These are phyloP conservation scores for Gymnopilus junonius DNA, from an alignment of 768 basidiomycete species.

Conservation along the genomic window DNA sequence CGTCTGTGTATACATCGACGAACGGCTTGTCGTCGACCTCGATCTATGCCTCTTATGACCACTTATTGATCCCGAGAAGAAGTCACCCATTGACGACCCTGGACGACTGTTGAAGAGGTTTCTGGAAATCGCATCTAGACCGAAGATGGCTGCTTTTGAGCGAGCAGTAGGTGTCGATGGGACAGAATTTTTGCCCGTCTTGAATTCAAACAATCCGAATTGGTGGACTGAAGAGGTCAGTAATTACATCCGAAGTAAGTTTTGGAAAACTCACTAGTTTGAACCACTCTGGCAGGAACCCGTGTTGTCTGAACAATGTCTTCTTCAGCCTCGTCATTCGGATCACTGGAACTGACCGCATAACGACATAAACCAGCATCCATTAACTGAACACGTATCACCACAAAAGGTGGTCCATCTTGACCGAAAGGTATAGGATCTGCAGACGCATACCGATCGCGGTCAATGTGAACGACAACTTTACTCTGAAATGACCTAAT, in stretches of 20 bases:
- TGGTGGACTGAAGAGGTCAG: constrained; percentile 66
- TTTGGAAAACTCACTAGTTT: constrained; percentile 69
- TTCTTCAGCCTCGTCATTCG: constrained; percentile 75
- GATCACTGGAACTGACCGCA: constrained; percentile 75
- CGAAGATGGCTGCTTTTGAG: constrained; percentile 86
- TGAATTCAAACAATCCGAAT: constrained; percentile 88
- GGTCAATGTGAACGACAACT: constrained; percentile 88
- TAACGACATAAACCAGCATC: constrained; percentile 83
- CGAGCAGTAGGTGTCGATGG: constrained; percentile 86
- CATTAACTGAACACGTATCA: constrained; percentile 83
- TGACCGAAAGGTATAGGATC: constrained; percentile 81
- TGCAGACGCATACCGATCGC: constrained; percentile 71
- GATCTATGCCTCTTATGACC: constrained; percentile 74
- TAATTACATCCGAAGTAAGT: constrained; percentile 3
- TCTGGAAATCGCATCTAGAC: constrained; percentile 87
- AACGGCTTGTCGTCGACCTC: constrained; percentile 57
- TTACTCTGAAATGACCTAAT: constrained; percentile 63
- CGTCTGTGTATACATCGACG: constrained; percentile 74
- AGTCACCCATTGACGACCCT: constrained; percentile 67
- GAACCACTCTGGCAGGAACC: constrained; percentile 75
- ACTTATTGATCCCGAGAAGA: constrained; percentile 76
- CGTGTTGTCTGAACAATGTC: constrained; percentile 81
- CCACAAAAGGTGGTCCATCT: constrained; percentile 71
- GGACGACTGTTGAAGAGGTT: constrained; percentile 81
- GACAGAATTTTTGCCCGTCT: constrained; percentile 70